Conservation (phyloP, 768 basidiomycete species). For the Pleurotus pulmonarius region DNA sequence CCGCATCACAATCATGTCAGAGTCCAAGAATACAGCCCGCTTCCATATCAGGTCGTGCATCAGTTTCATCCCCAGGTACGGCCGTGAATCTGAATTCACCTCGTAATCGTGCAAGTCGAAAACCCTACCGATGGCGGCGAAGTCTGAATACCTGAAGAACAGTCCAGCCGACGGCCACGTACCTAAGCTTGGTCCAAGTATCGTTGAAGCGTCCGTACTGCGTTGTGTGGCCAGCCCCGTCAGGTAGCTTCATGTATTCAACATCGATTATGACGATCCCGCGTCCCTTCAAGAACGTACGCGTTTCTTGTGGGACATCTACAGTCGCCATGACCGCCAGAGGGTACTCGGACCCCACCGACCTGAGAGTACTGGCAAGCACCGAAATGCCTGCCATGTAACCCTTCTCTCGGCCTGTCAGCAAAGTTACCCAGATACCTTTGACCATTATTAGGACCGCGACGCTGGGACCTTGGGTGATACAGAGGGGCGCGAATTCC, state of each 20-base stretch:
- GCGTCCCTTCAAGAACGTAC: slow-evolving; percentile 45
- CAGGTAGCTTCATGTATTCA: slow-evolving; percentile 51
- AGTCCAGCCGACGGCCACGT: slow-evolving; percentile 4
- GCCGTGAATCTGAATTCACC: slow-evolving; percentile 29
- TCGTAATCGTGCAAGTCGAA: slow-evolving; percentile 71
- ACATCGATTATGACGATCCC: slow-evolving; percentile 59
- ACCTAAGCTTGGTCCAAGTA: slow-evolving; percentile 71
- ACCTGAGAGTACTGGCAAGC: slow-evolving; percentile 50
- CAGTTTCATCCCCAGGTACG: too few species aligned
- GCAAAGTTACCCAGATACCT: slow-evolving; percentile 46
- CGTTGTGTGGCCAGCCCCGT: slow-evolving; percentile 36
- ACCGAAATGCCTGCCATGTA: slow-evolving; percentile 66
- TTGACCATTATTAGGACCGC: slow-evolving; percentile 10
- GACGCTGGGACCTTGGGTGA: too few species aligned
- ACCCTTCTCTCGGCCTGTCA: slow-evolving; percentile 24
- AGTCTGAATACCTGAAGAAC: too few species aligned
- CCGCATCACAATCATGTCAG: slow-evolving; percentile 79
- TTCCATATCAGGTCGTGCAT: slow-evolving; percentile 20
- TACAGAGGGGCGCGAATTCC: too few species aligned
- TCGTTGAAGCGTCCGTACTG: slow-evolving; percentile 56
- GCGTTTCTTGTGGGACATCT: slow-evolving; percentile 44
- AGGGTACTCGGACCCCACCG: slow-evolving; percentile 63
- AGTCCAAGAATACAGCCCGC: slow-evolving; percentile 80
- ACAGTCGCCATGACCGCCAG: slow-evolving; percentile 63
- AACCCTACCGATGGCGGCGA: slow-evolving; percentile 24